Evolutionary conservation across 768 basidiomycete genomes (phyloP), one percentile per base, ranked within the genome.

Genomic region (Psilocybe azurescens): DNA sequence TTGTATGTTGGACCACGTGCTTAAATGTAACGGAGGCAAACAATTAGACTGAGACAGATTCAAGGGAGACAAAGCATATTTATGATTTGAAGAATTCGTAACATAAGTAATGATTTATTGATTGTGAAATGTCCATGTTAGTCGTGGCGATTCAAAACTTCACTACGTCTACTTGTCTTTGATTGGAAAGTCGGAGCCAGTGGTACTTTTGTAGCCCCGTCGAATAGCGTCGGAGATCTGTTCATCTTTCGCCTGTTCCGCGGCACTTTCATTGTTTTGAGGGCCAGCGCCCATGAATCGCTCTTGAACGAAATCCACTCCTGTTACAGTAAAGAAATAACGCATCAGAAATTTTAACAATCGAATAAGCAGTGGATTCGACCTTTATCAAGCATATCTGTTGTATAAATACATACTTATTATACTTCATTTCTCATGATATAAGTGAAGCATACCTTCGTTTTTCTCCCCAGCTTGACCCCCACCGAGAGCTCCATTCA

Each of bases 171-270:
- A 73, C 61, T 77, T 76, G 58, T 78, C 76, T 41, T 66, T 63
- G 29, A 77, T 61, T 18, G 74, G 75, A 56, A 81, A 71, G 13
- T 81, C 76, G 33, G 68, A 69, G 13, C 81, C 80, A 20, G 79
- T 79, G 5, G 68, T 58, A 36, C 64, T 66, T 69, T 78, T 78
- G 59, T 72, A 81, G 28, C 68, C 67, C 6, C 58, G 58, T 9
- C 78, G 68, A 56, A 82, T 78, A 3, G 71, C 72, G 56, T 78
- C 78, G n/a, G 74, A 72, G 56, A 82, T 81, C 58, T 75, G 71
- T 60, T 79, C 74, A 62, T 81, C 80, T 63, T 81, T 81, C 9
- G 74, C 69, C 63, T 81, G 78, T 67, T 81, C 79, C 28, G 75
- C 28, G 0, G 78, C 78, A 24, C 70, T 74, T 65, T 83, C 81